These are phyloP conservation scores for Wallemia hederae DNA, from an alignment of 1,284 basidiomycete species.

Conservation along the genomic window DNA sequence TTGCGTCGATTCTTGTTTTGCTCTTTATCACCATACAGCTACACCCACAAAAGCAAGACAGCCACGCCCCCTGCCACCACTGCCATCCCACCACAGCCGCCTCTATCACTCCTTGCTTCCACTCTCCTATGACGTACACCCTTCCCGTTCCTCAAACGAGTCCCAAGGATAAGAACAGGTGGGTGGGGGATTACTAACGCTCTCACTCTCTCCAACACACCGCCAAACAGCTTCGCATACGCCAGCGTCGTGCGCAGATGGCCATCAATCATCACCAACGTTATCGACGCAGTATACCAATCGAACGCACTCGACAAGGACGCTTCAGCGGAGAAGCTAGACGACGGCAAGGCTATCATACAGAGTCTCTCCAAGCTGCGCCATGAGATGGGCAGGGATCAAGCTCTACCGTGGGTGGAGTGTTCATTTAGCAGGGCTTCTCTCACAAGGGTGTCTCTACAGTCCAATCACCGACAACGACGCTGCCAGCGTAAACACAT, in stretches of 20 bases:
- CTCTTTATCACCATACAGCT: no score
- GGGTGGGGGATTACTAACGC: no score
- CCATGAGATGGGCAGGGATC: conserved; percentile 64
- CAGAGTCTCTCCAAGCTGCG: conserved; percentile 49
- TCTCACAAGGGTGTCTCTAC: neutral
- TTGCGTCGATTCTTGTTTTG: no score
- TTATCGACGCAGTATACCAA: conserved; percentile 40
- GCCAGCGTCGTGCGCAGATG: conserved; percentile 36
- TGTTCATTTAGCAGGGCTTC: no score
- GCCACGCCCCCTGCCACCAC: no score
- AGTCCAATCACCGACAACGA: conserved; percentile 44
- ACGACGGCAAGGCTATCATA: conserved; percentile 53
- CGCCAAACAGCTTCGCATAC: conserved; percentile 24
- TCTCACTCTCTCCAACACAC: no score
- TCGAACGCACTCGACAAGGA: conserved; percentile 22
- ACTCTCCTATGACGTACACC: neutral
- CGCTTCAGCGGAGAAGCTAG: conserved; percentile 14
- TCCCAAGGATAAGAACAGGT: neutral
- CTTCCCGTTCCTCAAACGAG: neutral
- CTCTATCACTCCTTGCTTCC: no score
- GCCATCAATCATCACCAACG: conserved; percentile 60
- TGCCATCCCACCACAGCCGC: no score
- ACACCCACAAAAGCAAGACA: no score
- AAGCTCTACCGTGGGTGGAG: conserved; percentile 37
- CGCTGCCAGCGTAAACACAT: conserved; percentile 31